A percentile compares a stretch with the other conserved stretches of the same genome.
Evolutionary conservation across 345 rosid species (phyloP).

Genomic region (Heritiera littoralis): DNA sequence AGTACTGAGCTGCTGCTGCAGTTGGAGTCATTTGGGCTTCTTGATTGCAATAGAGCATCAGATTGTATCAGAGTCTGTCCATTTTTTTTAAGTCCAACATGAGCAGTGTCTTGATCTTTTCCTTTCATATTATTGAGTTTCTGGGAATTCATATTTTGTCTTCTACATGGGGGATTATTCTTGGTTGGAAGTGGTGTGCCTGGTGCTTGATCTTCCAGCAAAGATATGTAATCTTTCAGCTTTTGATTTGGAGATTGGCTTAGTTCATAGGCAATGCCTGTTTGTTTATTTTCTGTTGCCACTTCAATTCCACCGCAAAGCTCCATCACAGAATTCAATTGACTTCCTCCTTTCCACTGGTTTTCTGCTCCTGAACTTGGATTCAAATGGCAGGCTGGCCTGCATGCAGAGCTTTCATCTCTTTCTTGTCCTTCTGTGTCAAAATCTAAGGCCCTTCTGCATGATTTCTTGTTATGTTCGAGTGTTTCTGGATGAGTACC

Average conservation of each 20-base stretch:
- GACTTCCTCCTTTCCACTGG: constrained; percentile 19
- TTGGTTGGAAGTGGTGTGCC: constrained; percentile 38
- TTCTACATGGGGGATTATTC: constrained; percentile 23
- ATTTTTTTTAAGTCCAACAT: constrained; percentile 14
- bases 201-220: constrained; percentile 38
- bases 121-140: constrained; percentile 11
- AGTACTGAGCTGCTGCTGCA: constrained; percentile 20
- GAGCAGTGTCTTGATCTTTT: constrained; percentile 16
- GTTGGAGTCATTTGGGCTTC: constrained; percentile 27
- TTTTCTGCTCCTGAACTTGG: constrained; percentile 28
- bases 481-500: constrained; percentile 29
- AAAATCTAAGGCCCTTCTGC: constrained; percentile 62
- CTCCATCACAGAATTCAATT: constrained; percentile 27
- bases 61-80: constrained; percentile 14
- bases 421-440: constrained; percentile 31
- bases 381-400: constrained; percentile 20
- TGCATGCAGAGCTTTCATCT: constrained; percentile 23
- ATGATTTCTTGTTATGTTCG: constrained; percentile 40
- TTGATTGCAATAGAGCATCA: constrained; percentile 19
- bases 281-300: constrained; percentile 30
- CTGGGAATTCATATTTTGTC: neutral
- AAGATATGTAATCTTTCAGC: constrained; percentile 23
- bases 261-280: constrained; percentile 30
- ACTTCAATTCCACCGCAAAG: constrained; percentile 39
- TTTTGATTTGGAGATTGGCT: constrained; percentile 30